Evolutionary conservation across 2,329 filamentous ascomycete species (phyloP).

Genomic region (Pseudofabraea citricarpa): DNA sequence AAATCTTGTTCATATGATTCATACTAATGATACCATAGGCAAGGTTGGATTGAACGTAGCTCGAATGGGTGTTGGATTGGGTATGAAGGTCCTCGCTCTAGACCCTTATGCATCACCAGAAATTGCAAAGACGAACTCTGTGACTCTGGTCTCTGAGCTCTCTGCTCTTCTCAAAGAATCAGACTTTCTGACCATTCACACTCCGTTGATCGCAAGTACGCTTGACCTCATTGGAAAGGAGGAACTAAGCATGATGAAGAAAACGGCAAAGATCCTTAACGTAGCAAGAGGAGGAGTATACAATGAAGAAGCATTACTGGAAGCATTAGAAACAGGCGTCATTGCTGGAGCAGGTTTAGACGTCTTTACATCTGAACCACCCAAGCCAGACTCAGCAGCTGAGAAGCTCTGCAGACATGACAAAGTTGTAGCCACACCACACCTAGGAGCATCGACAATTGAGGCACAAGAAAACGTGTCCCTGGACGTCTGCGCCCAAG

Average conservation of each 20-base stretch:
- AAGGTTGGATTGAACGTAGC: constrained; percentile 80
- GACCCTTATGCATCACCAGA: constrained; percentile 74
- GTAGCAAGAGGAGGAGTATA: constrained; percentile 78
- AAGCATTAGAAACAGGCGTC: constrained; percentile 63
- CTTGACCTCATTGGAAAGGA: constrained; percentile 64
- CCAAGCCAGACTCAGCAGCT: constrained; percentile 52
- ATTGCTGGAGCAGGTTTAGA: constrained; percentile 76
- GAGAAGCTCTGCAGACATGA: constrained; percentile 61
- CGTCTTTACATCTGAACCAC: constrained; percentile 74
- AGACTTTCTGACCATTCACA: constrained; percentile 79
- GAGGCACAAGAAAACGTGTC: constrained; percentile 84
- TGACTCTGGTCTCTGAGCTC: constrained; percentile 55
- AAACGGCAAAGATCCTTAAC: constrained; percentile 69
- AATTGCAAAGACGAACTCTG: constrained; percentile 64
- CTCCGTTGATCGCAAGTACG: constrained; percentile 72
- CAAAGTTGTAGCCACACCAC: constrained; percentile 72
- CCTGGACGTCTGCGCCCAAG: constrained; percentile 77
- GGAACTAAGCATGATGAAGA: constrained; percentile 69
- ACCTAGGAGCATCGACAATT: constrained; percentile 73
- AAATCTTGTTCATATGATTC: not conserved
- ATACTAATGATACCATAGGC: constrained; percentile 34
- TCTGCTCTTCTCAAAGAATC: constrained; percentile 57
- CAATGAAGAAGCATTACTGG: constrained; percentile 68
- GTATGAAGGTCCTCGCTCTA: constrained; percentile 70
- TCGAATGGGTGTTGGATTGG: constrained; percentile 70